These are phyloP conservation scores for Wickerhamiella parazyma DNA, from an alignment of 805 yeast genomes.

Conservation along the genomic window DNA sequence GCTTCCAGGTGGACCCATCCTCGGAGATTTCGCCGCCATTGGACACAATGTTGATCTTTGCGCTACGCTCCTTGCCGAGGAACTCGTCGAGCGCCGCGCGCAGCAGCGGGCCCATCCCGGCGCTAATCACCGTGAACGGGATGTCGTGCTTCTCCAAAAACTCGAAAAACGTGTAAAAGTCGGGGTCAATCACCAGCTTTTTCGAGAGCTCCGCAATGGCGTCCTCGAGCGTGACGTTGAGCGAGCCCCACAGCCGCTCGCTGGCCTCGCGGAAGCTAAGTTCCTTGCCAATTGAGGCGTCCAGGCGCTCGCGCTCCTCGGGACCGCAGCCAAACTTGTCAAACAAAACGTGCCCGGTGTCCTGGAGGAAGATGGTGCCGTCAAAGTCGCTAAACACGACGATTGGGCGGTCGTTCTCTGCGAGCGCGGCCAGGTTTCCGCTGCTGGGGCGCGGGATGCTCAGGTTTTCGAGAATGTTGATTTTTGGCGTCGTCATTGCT, in stretches of 20 bases:
- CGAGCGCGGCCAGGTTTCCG: conserved; percentile 19
- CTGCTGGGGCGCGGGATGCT: conserved; percentile 20
- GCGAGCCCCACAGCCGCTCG: conserved; percentile 33
- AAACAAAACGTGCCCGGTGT: conserved; percentile 34
- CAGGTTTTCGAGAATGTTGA: conserved; percentile 14
- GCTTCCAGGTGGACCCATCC: conserved; percentile 29
- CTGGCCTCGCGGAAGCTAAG: conserved; percentile 30
- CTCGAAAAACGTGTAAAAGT: conserved; percentile 28
- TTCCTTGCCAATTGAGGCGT: conserved; percentile 28
- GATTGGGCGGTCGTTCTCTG: conserved; percentile 20
- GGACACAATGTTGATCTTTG: conserved; percentile 29
- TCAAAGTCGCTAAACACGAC: conserved; percentile 29
- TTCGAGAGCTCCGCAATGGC: conserved; percentile 27
- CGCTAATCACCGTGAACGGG: conserved; percentile 32
- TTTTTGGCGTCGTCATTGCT: conserved; percentile 5
- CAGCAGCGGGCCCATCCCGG: conserved; percentile 32
- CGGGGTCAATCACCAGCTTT: conserved; percentile 29
- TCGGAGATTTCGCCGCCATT: conserved; percentile 29
- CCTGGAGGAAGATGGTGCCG: conserved; percentile 34
- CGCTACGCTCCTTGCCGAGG: conserved; percentile 27
- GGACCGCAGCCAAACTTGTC: conserved; percentile 32
- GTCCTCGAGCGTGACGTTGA: conserved; percentile 28
- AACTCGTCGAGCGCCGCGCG: conserved; percentile 30
- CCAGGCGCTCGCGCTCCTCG: conserved; percentile 27
- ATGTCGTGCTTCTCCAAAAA: conserved; percentile 28